phyloP scores from a whole-genome alignment of 805 yeast species.

The Lachancea mirantina region DNA sequence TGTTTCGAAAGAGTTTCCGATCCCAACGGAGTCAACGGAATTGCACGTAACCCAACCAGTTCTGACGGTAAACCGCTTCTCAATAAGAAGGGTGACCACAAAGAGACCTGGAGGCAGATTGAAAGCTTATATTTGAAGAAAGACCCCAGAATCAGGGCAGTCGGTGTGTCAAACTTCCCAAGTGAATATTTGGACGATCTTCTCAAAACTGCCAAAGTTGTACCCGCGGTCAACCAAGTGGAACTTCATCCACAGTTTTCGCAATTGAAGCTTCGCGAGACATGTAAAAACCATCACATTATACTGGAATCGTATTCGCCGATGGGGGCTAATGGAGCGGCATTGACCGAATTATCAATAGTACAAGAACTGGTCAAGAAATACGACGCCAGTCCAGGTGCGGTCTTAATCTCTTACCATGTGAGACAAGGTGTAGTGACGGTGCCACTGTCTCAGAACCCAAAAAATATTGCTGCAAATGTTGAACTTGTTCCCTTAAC shows the following conservation, averaged over 20 bases:
- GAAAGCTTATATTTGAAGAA: slow-evolving; percentile 24
- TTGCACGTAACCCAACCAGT: slow-evolving; percentile 25
- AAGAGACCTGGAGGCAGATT: slow-evolving; percentile 50
- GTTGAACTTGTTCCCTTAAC: slow-evolving; percentile 35
- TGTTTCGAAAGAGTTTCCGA: slow-evolving; percentile 32
- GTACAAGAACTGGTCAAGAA: slow-evolving; percentile 50
- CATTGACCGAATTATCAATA: slow-evolving; percentile 45
- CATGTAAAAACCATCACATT: slow-evolving; percentile 46
- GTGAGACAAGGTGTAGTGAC: slow-evolving; percentile 53
- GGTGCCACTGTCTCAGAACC: slow-evolving; percentile 65
- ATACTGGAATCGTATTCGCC: slow-evolving; percentile 53
- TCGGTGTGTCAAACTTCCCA: slow-evolving; percentile 54
- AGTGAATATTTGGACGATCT: slow-evolving; percentile 35
- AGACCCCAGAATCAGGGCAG: slow-evolving; percentile 42
- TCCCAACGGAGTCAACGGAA: slow-evolving; percentile 18
- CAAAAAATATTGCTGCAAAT: slow-evolving; percentile 47
- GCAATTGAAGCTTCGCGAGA: slow-evolving; percentile 50
- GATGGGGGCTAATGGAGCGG: slow-evolving; percentile 60
- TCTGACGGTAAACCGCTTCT: slow-evolving; percentile 32
- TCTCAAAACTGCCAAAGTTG: slow-evolving; percentile 37
- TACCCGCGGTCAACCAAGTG: slow-evolving; percentile 51
- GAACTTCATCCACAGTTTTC: slow-evolving; percentile 74
- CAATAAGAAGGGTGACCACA: slow-evolving; percentile 37
- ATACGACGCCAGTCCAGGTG: slow-evolving; percentile 46
- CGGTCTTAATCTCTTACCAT: slow-evolving; percentile 57